These are phyloP conservation scores for Scedosporium minutisporum DNA, from an alignment of 2,329 filamentous ascomycete genomes.

Conservation along the genomic window DNA sequence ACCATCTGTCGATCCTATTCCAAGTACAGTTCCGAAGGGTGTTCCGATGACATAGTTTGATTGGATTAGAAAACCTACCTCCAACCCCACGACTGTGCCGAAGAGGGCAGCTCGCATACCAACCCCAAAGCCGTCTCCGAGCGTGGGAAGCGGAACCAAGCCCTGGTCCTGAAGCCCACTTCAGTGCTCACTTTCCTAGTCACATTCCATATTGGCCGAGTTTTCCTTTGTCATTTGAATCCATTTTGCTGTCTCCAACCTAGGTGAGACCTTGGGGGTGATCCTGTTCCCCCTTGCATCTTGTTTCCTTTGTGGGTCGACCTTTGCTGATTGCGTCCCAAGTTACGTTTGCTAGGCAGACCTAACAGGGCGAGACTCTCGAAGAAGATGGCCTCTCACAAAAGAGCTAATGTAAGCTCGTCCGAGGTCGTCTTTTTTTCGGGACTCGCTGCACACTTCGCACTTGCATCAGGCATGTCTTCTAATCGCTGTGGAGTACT, in stretches of 20 bases:
- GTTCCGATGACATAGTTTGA: background rate
- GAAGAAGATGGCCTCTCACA: background rate
- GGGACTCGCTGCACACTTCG: background rate
- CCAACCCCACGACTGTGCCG: background rate
- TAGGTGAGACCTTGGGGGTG: background rate
- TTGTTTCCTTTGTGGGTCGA: background rate
- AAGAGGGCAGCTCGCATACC: background rate
- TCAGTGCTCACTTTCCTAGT: background rate
- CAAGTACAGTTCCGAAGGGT: background rate
- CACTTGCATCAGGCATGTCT: too few species aligned
- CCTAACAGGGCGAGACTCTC: background rate
- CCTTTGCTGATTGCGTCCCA: background rate
- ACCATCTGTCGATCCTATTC: background rate
- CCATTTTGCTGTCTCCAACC: background rate
- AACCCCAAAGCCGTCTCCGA: background rate
- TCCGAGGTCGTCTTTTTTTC: background rate
- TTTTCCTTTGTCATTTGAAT: background rate
- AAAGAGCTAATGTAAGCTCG: background rate
- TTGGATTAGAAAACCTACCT: background rate
- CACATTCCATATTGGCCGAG: background rate
- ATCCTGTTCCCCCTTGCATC: background rate
- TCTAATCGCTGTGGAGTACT: background rate
- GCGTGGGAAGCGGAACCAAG: background rate
- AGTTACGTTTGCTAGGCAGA: too few species aligned
- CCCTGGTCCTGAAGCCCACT: background rate